Evolutionary conservation across 2,329 filamentous ascomycete species (phyloP).

Genomic region (Zymoseptoria ardabiliae): DNA sequence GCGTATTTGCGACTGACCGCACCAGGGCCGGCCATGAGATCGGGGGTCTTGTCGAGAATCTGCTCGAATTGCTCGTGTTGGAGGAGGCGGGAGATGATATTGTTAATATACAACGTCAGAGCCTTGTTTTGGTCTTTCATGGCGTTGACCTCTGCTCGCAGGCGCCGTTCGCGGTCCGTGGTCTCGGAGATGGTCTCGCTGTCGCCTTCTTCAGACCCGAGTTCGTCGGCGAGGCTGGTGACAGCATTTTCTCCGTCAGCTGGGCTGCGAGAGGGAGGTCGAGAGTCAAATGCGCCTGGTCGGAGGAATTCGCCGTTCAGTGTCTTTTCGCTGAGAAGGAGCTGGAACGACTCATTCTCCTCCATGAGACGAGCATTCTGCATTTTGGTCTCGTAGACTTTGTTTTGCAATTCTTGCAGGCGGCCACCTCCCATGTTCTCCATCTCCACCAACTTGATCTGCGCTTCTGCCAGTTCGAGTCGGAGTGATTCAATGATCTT

Average conservation of each 20-base stretch:
- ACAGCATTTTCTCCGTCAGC: conserved; percentile 23
- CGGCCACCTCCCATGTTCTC: conserved; percentile 87
- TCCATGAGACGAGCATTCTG: conserved; percentile 94
- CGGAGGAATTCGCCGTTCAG: conserved; percentile 76
- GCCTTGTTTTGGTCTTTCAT: conserved; percentile 95
- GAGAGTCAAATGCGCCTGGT: conserved; percentile 42
- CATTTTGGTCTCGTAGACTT: conserved; percentile 87
- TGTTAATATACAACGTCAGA: conserved; percentile 95
- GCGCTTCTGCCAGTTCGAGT: conserved; percentile 85
- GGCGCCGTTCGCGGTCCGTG: conserved; percentile 35
- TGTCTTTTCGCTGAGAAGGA: conserved; percentile 89
- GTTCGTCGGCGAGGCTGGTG: conserved; percentile 77
- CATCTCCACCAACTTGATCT: conserved; percentile 90
- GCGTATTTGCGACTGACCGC: conserved; percentile 10
- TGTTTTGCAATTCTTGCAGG: conserved; percentile 81
- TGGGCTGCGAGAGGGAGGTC: conserved; percentile 39
- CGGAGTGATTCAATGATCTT: conserved; percentile 89
- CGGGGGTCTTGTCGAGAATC: conserved; percentile 74
- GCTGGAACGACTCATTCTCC: conserved; percentile 96
- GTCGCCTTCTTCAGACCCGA: conserved; percentile 57
- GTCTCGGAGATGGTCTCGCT: conserved; percentile 46
- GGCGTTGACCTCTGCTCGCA: conserved; percentile 71
- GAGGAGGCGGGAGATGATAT: conserved; percentile 91
- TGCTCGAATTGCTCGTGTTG: conserved; percentile 93
- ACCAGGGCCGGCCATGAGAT: conserved; percentile 46